Evolutionary conservation across 2,329 filamentous ascomycete genomes (phyloP), one percentile per base, ranked within the genome.

Genomic region (Pezizomycotina sp.): DNA sequence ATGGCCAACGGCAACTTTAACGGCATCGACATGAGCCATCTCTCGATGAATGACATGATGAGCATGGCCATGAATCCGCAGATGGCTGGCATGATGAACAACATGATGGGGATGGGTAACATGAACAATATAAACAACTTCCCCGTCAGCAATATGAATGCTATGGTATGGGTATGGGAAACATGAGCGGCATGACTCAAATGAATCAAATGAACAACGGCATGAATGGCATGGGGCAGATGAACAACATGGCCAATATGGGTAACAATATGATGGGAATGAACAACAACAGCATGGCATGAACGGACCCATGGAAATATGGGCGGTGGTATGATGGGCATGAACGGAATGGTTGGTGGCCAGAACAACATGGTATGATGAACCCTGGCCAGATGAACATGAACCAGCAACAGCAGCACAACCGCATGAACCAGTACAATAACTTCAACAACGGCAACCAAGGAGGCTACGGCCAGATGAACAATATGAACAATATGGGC

Each of bases 81-180:
- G 22, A 8, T 8, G 57, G 59, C 61, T 48, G 56, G 56, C 34
- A 66, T 66, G 58, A 65, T 66, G 58, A 63, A 61, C 32, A 53
- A 55, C 23, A 58, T 60, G 54, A 54, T 56, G 36, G 57, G 58
- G 19, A 62, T 63, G 55, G 46, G 45, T 8, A 58, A 58, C 53
- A 52, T 37, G 20, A 49, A 49, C 15, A 50, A 49, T 50, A 53
- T 55, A 33, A 51, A 53, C 15, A 51, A 50, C 22, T n/a, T 12
- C 5, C 55, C 54, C 5, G 48, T 47, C 40, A 27, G 30, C 34
- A 50, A 48, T 35, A 48, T 48, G 46, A 28, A n/a, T n/a, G 34
- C 5, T 31, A 20, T 13, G 42, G 32, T 15, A 45, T 45, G 42
- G 41, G 29, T 12, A 19, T 18, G 16, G 33, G 27, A 22, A 39